These are phyloP conservation scores for Epithele typhae DNA, from an alignment of 768 basidiomycete species.

Conservation along the genomic window DNA sequence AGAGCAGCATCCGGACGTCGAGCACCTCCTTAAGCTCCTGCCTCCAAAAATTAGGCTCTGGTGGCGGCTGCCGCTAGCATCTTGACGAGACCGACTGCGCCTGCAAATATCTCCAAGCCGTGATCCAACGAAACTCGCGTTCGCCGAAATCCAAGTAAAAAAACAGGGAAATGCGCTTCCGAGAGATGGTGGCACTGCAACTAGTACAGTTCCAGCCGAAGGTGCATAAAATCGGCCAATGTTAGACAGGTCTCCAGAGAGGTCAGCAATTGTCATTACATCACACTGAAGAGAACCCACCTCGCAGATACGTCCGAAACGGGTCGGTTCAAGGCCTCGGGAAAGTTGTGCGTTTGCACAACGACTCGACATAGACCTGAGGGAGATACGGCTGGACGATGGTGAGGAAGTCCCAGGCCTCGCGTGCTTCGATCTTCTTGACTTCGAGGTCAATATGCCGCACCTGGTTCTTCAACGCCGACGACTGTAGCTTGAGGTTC, in stretches of 20 bases:
- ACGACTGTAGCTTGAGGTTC: constrained; percentile 90
- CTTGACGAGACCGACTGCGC: constrained; percentile 86
- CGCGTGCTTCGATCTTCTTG: constrained; percentile 77
- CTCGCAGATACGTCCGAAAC: constrained; percentile 92
- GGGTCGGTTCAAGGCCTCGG: constrained; percentile 76
- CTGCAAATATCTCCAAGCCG: constrained; percentile 92
- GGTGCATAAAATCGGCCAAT: neutral
- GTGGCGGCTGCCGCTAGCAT: no score
- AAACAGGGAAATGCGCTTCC: constrained; percentile 78
- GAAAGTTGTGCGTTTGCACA: constrained; percentile 77
- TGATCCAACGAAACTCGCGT: constrained; percentile 84
- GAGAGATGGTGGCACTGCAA: constrained; percentile 91
- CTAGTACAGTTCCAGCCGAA: constrained; percentile 84
- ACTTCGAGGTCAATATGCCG: constrained; percentile 88
- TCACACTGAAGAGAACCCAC: constrained; percentile 34
- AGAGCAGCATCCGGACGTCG: no score
- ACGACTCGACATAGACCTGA: constrained; percentile 85
- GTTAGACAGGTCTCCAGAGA: no score
- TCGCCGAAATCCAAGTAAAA: constrained; percentile 88
- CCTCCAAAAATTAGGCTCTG: no score
- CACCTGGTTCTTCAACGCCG: constrained; percentile 87
- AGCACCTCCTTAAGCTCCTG: no score
- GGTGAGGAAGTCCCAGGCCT: constrained; percentile 71
- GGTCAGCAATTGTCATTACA: no score
- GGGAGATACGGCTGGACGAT: constrained; percentile 95